Percentiles rank a stretch among this genome's conserved stretches.
Evolutionary conservation across 163 green algal species (phyloP).

Genomic region (Prototheca wickerhamii): DNA sequence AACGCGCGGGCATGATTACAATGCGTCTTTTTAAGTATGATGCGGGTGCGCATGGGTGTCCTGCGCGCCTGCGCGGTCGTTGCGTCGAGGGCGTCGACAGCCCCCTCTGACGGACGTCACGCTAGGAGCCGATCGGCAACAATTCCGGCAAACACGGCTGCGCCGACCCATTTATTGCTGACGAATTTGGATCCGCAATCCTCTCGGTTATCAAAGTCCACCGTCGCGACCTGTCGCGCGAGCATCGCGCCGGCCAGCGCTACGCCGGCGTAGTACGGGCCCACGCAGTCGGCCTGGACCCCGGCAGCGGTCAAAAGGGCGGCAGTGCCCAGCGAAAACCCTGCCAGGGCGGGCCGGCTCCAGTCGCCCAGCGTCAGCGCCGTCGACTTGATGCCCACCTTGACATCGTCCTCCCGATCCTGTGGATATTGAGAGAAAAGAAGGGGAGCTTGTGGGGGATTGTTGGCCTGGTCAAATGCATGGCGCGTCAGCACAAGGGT

Average conservation of each 20-base stretch:
- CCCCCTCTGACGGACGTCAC: background rate
- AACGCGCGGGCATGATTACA: too few species aligned
- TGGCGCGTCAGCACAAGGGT: too few species aligned
- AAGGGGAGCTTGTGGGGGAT: background rate
- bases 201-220: conserved; percentile 61
- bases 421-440: background rate
- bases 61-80: too few species aligned
- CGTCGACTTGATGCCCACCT: conserved; percentile 4
- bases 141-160: conserved; percentile 63
- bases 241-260: conserved; percentile 53
- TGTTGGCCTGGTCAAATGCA: background rate
- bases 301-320: background rate
- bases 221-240: conserved; percentile 67
- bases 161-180: conserved; percentile 73
- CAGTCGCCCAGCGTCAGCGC: background rate
- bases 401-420: background rate
- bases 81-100: too few species aligned
- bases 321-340: background rate
- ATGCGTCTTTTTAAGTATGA: too few species aligned
- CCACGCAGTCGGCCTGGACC: background rate
- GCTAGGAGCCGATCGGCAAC: conserved; percentile 49
- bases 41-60: too few species aligned
- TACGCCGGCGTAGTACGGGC: conserved; percentile 38
- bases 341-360: background rate
- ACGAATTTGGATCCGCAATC: conserved; percentile 85